phyloP scores from a whole-genome alignment of 805 yeast species.

The Wickerhamiella vanderwaltii region DNA sequence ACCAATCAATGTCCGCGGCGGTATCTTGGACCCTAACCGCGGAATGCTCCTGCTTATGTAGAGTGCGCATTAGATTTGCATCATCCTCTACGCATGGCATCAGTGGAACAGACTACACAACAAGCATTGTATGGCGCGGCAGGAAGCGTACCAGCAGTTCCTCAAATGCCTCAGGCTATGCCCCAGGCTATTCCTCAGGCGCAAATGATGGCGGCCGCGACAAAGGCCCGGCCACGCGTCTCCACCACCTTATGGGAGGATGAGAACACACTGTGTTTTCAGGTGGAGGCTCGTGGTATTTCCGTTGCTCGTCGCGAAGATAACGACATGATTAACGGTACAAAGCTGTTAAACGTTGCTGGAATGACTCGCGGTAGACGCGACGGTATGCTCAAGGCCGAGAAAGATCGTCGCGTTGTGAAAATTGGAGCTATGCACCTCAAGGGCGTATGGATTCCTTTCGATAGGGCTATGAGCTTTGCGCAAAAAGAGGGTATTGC shows the following conservation, averaged over 20 bases:
- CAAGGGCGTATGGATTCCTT: slow-evolving; percentile 87
- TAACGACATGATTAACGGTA: slow-evolving; percentile 78
- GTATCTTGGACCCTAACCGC: slow-evolving; percentile 10
- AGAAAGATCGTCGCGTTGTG: slow-evolving; percentile 66
- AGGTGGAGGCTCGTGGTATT: slow-evolving; percentile 70
- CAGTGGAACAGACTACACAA: slow-evolving; percentile 9
- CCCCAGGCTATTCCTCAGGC: neutral
- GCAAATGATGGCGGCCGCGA: neutral
- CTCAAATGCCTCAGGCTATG: neutral
- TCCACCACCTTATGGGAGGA: slow-evolving; percentile 86
- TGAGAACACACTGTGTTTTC: slow-evolving; percentile 73
- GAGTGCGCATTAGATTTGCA: slow-evolving; percentile 8
- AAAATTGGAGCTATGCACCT: slow-evolving; percentile 80
- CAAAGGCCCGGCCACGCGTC: slow-evolving; percentile 36
- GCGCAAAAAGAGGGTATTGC: slow-evolving; percentile 68
- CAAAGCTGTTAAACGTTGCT: slow-evolving; percentile 70
- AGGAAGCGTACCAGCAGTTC: slow-evolving; percentile 1
- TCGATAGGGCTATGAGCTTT: slow-evolving; percentile 69
- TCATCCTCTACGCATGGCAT: slow-evolving; percentile 8
- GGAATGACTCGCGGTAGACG: slow-evolving; percentile 80
- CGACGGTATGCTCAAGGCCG: slow-evolving; percentile 76
- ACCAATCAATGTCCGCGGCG: neutral
- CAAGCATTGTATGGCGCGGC: slow-evolving; percentile 6
- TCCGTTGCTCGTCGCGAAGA: slow-evolving; percentile 78
- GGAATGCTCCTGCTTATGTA: slow-evolving; percentile 8